These are phyloP conservation scores for Xanthoceras sorbifolium DNA, from an alignment of 345 rosid genomes.

Conservation along the genomic window DNA sequence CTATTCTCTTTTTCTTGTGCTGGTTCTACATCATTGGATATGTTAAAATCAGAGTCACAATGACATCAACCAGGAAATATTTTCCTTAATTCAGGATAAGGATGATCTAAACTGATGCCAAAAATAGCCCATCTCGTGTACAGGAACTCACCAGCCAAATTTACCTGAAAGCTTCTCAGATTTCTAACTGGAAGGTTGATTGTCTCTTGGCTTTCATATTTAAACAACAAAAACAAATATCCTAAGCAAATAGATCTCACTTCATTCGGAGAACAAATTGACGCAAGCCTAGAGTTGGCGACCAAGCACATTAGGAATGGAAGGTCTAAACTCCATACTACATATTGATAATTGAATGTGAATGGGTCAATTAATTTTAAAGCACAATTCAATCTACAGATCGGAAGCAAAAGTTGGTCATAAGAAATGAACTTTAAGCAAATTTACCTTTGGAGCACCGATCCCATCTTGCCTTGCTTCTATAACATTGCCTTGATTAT, in stretches of 20 bases:
- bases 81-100: background rate
- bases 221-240: background rate
- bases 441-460: conserved; percentile 78
- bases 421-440: conserved; percentile 3
- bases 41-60: background rate
- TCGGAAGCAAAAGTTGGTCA: background rate
- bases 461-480: conserved; percentile 85
- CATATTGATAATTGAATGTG: background rate
- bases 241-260: background rate
- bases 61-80: background rate
- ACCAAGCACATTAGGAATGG: background rate
- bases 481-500: conserved; percentile 72
- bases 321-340: background rate
- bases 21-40: no score
- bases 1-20: no score
- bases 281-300: background rate
- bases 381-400: background rate
- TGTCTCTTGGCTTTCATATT: background rate
- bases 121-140: no score
- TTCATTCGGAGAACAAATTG: background rate
- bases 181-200: background rate
- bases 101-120: background rate
- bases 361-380: background rate
- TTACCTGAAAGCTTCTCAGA: background rate
- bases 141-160: background rate